phyloP scores from a whole-genome alignment of 2,329 filamentous ascomycete species.

The Keithomyces neogunnii region DNA sequence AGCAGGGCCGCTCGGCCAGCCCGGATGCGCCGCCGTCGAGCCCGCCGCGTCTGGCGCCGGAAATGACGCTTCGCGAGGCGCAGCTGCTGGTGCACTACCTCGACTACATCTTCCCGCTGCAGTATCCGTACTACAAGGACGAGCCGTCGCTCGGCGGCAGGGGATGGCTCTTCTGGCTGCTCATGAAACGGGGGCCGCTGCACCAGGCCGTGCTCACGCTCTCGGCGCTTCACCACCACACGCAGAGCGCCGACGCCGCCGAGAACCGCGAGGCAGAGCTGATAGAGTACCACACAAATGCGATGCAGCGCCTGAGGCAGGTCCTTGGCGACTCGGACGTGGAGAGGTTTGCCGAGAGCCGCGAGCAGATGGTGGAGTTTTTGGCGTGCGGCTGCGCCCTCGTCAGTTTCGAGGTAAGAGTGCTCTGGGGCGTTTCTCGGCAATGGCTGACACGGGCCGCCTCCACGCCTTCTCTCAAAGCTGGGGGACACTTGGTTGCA shows the following conservation, averaged over 20 bases:
- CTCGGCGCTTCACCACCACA: constrained; percentile 18
- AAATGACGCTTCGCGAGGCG: constrained; percentile 13
- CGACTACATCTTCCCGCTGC: constrained; percentile 19
- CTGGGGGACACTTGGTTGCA: too few species aligned
- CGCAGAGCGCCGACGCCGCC: constrained; percentile 9
- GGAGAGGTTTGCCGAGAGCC: constrained; percentile 5
- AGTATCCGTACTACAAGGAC: constrained; percentile 18
- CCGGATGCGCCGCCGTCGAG: too few species aligned
- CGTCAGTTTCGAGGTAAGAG: constrained; percentile 17
- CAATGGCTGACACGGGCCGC: too few species aligned
- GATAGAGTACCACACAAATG: constrained; percentile 16
- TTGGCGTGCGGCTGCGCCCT: constrained; percentile 16
- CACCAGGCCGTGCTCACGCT: constrained; percentile 17
- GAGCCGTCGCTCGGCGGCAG: constrained; percentile 16
- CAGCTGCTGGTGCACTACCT: constrained; percentile 19
- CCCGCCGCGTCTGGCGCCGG: neutral
- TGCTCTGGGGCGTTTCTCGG: too few species aligned
- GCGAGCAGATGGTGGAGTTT: constrained; percentile 16
- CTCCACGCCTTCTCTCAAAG: too few species aligned
- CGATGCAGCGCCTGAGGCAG: constrained; percentile 15
- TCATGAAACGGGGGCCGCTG: constrained; percentile 12
- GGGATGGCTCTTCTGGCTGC: constrained; percentile 18
- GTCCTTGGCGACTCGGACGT: constrained; percentile 10
- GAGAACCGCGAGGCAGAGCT: constrained; percentile 14
- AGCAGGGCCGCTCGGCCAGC: neutral